phyloP scores from a whole-genome alignment of 1,284 basidiomycete species.

The Irpex rosettiformis region DNA sequence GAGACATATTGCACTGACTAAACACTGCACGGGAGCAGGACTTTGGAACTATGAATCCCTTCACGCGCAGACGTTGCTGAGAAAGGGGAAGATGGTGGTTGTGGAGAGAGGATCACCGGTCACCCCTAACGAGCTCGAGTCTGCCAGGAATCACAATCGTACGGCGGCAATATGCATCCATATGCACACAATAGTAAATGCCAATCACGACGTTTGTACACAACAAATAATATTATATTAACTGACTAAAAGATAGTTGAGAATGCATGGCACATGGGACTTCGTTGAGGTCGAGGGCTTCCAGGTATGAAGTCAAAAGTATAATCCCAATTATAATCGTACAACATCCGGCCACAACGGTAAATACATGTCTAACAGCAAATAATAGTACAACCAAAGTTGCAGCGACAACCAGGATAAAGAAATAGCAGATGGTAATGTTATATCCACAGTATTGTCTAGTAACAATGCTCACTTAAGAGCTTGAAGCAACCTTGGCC shows the following conservation, averaged over 20 bases:
- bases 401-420: neutral
- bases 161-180: neutral
- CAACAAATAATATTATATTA: too few species aligned
- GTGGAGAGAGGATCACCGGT: neutral
- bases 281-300: too few species aligned
- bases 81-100: neutral
- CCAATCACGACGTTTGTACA: too few species aligned
- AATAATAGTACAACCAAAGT: neutral
- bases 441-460: neutral
- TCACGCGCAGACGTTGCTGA: constrained; percentile 1
- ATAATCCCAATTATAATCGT: neutral
- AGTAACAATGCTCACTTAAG: neutral
- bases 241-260: too few species aligned
- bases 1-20: neutral
- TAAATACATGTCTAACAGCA: neutral
- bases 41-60: neutral
- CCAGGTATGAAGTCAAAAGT: neutral
- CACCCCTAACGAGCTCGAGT: too few species aligned
- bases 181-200: too few species aligned
- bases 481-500: constrained; percentile 53
- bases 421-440: neutral
- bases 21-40: neutral
- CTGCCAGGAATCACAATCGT: neutral
- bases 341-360: neutral
- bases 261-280: too few species aligned